Base-by-base conservation (phyloP, 148 eudicot species). In the Chenopodium suecicum region DNA sequence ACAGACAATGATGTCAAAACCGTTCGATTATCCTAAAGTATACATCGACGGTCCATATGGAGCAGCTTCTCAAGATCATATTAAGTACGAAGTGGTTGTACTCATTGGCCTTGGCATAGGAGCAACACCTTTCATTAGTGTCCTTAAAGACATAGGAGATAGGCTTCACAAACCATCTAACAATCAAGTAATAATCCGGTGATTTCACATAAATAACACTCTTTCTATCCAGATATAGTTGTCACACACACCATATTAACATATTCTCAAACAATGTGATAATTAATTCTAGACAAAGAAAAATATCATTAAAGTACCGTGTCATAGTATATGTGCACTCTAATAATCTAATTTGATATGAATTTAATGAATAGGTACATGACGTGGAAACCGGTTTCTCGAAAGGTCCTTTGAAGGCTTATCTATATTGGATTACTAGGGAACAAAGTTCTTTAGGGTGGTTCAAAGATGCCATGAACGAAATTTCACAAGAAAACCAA, bases 101-200 rank as follows among this genome's bases (percentile, higher is more conserved):
- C 77, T 86, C 50, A 73, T 86, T 56, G 88, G 88, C 60, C 86
- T 86, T 66, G 88, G 88, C 79, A 83, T 86, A 10, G 88, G 88
- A 46, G 82, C 78, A 41, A 86, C 88, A 9, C 88, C 88, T 37
- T 86, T 86, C 83, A 80, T 83, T 31, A 86, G 88, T 70, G 77
- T 86, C 67, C 83, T 86, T n/a, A 86, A 83, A 70, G 86, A 83
- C 76, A 83, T 83, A 6, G 64, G 60, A 41, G 70, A 79, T 20
- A 67, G 23, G 58, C 54, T 83, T 14, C 82, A 74, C 41, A 79
- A 79, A 44, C 79, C 65, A 56, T 79, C 75, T 79, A 41, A 47
- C 9, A 79, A 56, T 74, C 82, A 83, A 27, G 85, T 83, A 82
- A 54, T 34, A 23, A 56, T 50, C 22, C 62, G 22, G 62, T 56